Evolutionary conservation across 75 land plant species (phyloP).

Genomic region (Sequoiadendron giganteum): DNA sequence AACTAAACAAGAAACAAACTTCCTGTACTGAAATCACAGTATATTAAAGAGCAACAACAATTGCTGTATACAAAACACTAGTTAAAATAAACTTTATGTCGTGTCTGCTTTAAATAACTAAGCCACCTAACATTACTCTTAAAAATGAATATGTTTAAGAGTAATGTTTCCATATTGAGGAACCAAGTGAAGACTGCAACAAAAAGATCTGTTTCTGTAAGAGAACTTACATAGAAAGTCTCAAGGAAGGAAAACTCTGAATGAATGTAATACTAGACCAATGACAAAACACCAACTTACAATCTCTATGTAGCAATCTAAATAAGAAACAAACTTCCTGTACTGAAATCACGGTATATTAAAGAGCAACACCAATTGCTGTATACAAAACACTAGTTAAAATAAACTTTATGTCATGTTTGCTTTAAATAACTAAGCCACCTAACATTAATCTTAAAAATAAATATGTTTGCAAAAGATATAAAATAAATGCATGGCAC

Average conservation of each 20-base stretch:
- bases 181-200: not conserved
- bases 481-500: not conserved
- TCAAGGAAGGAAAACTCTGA: not conserved
- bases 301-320: not conserved
- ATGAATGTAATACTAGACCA: not conserved
- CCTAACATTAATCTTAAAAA: not conserved
- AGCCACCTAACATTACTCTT: not conserved
- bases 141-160: constrained; percentile 1
- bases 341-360: not conserved
- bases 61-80: not conserved
- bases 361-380: not conserved
- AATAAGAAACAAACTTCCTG: not conserved
- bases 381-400: not conserved
- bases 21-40: not conserved
- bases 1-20: not conserved
- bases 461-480: constrained; percentile 2
- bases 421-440: not conserved
- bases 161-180: not conserved
- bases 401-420: not conserved
- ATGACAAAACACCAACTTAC: not conserved
- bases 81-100: not conserved
- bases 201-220: not conserved
- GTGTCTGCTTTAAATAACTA: not conserved
- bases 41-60: not conserved
- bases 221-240: not conserved